phyloP scores from a whole-genome alignment of 1,139 yeast species.

The Taiozyma sp. region DNA sequence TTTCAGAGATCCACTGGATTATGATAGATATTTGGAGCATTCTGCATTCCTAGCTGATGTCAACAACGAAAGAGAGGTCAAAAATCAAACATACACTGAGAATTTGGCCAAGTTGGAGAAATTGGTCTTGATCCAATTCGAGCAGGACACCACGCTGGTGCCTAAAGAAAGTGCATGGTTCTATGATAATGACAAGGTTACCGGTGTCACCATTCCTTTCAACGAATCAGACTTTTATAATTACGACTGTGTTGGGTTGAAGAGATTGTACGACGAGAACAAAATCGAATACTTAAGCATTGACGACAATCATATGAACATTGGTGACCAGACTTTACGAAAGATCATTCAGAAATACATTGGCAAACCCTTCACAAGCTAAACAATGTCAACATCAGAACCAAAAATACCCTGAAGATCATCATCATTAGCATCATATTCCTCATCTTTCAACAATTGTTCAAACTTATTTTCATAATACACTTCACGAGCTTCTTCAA shows the following conservation, averaged over 20 bases:
- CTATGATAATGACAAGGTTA: conserved; percentile 42
- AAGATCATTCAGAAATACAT: conserved; percentile 34
- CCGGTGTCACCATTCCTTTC: conserved; percentile 41
- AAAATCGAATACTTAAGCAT: conserved; percentile 45
- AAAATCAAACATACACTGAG: conserved; percentile 33
- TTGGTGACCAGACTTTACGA: conserved; percentile 43
- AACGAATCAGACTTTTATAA: conserved; percentile 44
- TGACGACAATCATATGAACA: conserved; percentile 64
- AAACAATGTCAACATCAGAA: conserved; percentile 21
- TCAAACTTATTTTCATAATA: neutral
- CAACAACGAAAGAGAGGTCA: conserved; percentile 49
- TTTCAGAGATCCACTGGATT: conserved; percentile 45
- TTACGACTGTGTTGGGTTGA: conserved; percentile 57
- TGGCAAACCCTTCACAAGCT: conserved; percentile 11
- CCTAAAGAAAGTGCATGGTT: conserved; percentile 74
- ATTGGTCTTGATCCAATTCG: conserved; percentile 56
- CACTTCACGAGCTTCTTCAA: neutral
- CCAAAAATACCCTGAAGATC: conserved; percentile 16
- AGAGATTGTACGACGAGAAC: conserved; percentile 35
- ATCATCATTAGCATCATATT: conserved; percentile 1
- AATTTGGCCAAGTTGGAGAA: conserved; percentile 41
- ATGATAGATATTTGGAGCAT: conserved; percentile 41
- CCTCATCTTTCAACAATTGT: neutral
- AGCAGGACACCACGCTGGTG: conserved; percentile 57
- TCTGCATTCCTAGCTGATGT: conserved; percentile 56